Evolutionary conservation across 2,329 filamentous ascomycete genomes (phyloP), one percentile per base, ranked within the genome.

Genomic region (Alternaria rosae): DNA sequence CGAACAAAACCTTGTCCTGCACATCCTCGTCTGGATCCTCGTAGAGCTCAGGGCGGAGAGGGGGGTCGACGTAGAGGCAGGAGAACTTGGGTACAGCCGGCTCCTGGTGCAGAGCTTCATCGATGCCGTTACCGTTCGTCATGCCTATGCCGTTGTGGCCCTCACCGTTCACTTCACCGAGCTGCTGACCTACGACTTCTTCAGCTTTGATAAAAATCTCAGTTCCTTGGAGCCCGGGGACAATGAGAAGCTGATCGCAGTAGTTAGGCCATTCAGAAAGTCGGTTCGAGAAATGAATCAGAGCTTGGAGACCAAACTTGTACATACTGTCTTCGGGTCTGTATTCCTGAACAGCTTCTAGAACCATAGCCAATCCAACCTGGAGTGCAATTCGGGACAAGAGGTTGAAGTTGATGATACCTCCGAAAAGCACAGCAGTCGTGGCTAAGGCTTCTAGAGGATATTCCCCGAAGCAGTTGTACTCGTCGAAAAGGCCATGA

Each of bases 181-280:
- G 86, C 61, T 88, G 85, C 54, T 91, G 88, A 21, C 87, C 88
- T 23, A 95, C 86, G 11, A 94, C 90, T 64, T 95, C 92, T 71
- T 95, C 89, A 0, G 93, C 93, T 74, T 91, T 93, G 65, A 88
- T 89, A 82, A 88, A 93, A 15, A 94, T 92, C 62, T 96, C 92
- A 0, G 94, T 97, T 6, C 91, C 91, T 68, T 92, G 91, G 20
- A 99, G 85, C 42, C 89, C 91, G 0, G 91, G 90, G 41, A 97
- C 93, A 64, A 92, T 90, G 21, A 96, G 81, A 6, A 99, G 86
- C 64, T 95, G 88, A 64, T 91, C 90, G 78, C 94, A 98, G 72
- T 97, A 96, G 2, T 92, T 92, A n/a, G 93, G 93, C 95, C 95
- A 99, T 76, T 99, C 95, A 5, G 89, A 86, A 51, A 99, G 88